Evolutionary conservation across 305 asterid genomes (phyloP).

Genomic region (Rubia balearica): DNA sequence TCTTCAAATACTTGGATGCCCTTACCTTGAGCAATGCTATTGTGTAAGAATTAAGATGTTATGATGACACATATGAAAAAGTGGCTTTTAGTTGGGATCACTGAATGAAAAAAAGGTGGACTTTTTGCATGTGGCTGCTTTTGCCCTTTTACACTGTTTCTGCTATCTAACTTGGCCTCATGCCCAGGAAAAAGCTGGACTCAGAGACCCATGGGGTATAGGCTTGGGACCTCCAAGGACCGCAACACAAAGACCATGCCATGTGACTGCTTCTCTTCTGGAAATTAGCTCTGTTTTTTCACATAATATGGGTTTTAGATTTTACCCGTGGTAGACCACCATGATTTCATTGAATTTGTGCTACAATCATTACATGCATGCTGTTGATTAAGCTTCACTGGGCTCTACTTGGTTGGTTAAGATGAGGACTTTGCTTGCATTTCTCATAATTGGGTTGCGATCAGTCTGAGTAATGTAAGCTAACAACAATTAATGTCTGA

Average conservation of each 20-base stretch:
- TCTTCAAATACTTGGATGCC: background rate
- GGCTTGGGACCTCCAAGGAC: conserved; percentile 20
- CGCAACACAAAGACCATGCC: conserved; percentile 9
- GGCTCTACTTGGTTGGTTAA: background rate
- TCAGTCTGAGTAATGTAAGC: background rate
- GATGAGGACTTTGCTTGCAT: background rate
- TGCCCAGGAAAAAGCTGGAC: conserved; percentile 23
- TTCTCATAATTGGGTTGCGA: background rate
- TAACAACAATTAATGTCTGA: background rate
- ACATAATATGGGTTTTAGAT: background rate
- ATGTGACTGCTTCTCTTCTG: background rate
- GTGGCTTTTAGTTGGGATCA: conserved; percentile 20
- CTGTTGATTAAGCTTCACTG: background rate
- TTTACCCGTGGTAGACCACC: background rate
- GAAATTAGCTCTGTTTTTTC: background rate
- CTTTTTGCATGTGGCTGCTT: conserved; percentile 36
- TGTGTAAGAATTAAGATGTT: background rate
- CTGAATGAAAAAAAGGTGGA: conserved; percentile 9
- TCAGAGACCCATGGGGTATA: conserved; percentile 30
- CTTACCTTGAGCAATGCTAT: background rate
- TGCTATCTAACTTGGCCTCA: conserved; percentile 21
- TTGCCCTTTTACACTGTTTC: conserved; percentile 26
- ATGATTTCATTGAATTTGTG: background rate
- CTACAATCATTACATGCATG: background rate
- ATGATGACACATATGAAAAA: conserved; percentile 18